phyloP scores from a whole-genome alignment of 1,139 yeast genomes.

The Yamadazyma atlantica region DNA sequence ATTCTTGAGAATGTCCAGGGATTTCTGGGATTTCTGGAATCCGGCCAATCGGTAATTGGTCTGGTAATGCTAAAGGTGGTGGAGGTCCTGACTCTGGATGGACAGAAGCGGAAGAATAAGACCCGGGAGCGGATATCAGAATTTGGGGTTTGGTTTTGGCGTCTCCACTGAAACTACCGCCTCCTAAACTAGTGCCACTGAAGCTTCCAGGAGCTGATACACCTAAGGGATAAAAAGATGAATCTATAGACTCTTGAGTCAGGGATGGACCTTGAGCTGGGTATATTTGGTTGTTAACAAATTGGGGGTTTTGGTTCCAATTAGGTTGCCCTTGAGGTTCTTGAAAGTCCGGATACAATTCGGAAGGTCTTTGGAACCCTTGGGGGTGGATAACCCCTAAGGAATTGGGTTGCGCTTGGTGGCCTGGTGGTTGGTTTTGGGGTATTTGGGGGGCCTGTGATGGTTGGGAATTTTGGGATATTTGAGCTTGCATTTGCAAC shows the following conservation, averaged over 20 bases:
- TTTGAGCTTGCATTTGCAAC: neutral
- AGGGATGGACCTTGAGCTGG: neutral
- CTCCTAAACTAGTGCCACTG: neutral
- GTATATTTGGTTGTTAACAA: neutral
- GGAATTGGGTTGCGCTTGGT: no score
- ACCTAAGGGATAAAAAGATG: neutral
- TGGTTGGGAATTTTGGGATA: neutral
- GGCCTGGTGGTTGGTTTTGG: neutral
- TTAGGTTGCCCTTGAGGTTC: neutral
- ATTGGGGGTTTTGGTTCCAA: neutral
- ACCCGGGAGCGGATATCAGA: neutral
- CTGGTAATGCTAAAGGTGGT: neutral
- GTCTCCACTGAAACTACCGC: neutral
- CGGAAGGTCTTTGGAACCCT: no score
- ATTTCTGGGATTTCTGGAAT: neutral
- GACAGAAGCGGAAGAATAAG: neutral
- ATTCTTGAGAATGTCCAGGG: neutral
- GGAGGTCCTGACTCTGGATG: no score
- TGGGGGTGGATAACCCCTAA: no score
- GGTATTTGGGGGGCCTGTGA: neutral
- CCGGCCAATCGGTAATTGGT: neutral
- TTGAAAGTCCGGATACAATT: no score
- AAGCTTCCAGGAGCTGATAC: neutral
- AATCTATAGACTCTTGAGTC: neutral
- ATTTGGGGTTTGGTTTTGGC: neutral